Evolutionary conservation across 306 rosid species (phyloP), one percentile per base, ranked within the genome.

Genomic region (Dalbergia cochinchinensis): DNA sequence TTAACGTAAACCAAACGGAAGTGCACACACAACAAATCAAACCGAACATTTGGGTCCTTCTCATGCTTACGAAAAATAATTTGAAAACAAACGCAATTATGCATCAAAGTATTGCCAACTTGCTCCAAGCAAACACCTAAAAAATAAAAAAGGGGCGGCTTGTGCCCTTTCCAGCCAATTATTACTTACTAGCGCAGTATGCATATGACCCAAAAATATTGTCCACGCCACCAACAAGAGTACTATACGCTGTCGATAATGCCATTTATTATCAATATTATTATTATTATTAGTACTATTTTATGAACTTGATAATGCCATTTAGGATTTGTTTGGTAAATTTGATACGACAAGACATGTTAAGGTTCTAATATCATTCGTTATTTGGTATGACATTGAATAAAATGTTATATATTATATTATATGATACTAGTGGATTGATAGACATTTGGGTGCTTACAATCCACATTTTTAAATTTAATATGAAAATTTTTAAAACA

Each of bases 161-260:
- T 35, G 22, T 57, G 57, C 39, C 15, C 31, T 71, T 80, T 81
- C 31, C 65, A 71, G 5, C 76, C 82, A 72, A 70, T 70, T 51
- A 62, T 62, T 18, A 61, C 37, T 39, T 16, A 11, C 2, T 64
- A 20, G 14, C 10, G 31, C 4, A 11, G 12, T 50, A 39, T 55
- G 8, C 11, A 53, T 9, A 19, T 41, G 39, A 55, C 63, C 65
- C 45, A 14, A 69, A 51, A 19, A 69, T 62, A 7, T 65, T 64
- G 53, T 63, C 54, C 19, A 33, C 55, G 62, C 15, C 13, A 54
- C 48, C 39, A 50, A 34, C 11, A 34, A 9, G 14, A 22, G 9
- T 15, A n/a, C 7, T 3, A 44, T 47, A 69, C 20, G 62, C 14
- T 68, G 16, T 67, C 74, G 5, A 45, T 18, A 69, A 55, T 64